Conservation (phyloP, 2,329 filamentous ascomycete genomes). For the Calycina herbarum region DNA sequence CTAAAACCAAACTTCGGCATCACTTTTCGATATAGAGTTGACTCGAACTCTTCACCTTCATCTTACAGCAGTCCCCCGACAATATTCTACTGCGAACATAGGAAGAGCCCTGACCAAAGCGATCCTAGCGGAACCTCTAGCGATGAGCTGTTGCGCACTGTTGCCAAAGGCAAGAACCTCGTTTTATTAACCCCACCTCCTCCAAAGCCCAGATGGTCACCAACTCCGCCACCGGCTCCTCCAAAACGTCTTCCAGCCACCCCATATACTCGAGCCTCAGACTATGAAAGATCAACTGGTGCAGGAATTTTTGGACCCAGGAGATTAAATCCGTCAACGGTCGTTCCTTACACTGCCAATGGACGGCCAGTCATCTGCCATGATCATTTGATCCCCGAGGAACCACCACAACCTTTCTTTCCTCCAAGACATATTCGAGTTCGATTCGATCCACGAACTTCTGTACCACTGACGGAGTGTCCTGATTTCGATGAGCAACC, state of each 20-base stretch:
- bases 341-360: slow-evolving; percentile 1
- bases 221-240: not conserved
- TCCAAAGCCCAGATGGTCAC: not conserved
- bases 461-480: not conserved
- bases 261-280: not conserved
- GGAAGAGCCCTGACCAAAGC: not conserved
- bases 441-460: slow-evolving; percentile 9
- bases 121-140: not conserved
- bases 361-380: not conserved
- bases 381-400: not conserved
- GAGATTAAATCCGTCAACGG: not conserved
- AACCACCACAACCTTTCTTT: not conserved
- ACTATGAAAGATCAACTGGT: slow-evolving; percentile 1
- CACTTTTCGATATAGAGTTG: slow-evolving; percentile 17
- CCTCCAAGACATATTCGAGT: not conserved
- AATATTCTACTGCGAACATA: slow-evolving; percentile 1
- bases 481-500: not conserved
- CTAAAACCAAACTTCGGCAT: slow-evolving; percentile 20
- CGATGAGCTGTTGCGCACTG: not conserved
- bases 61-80: not conserved
- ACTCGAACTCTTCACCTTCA: not conserved
- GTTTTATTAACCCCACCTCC: not conserved
- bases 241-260: not conserved
- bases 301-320: not conserved
- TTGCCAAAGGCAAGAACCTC: not conserved